Percentiles rank a stretch among this genome's conserved stretches.
Evolutionary conservation across 148 eudicot species (phyloP).

Genomic region (Rheum nobile): DNA sequence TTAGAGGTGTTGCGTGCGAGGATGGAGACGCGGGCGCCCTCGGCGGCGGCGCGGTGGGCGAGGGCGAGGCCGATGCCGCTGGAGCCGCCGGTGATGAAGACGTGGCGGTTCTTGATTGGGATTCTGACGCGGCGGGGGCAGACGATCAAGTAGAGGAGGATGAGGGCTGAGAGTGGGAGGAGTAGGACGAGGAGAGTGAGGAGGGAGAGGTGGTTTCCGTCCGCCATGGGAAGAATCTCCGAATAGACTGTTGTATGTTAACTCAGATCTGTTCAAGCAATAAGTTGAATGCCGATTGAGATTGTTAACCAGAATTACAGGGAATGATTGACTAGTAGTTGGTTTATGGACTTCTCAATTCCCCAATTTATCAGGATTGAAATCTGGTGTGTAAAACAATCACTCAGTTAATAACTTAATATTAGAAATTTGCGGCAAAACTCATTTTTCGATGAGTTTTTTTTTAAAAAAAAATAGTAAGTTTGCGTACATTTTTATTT

Average conservation of each 20-base stretch:
- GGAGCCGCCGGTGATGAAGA: slow-evolving; percentile 93
- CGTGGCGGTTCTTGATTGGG: slow-evolving; percentile 80
- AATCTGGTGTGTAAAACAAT: too few species aligned
- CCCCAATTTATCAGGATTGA: too few species aligned
- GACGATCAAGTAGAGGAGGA: slow-evolving; percentile 11
- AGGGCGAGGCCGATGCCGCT: slow-evolving; percentile 93
- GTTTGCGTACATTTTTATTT: too few species aligned
- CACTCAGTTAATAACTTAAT: too few species aligned
- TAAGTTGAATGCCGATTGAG: too few species aligned
- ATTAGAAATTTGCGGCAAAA: too few species aligned
- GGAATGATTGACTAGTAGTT: neutral
- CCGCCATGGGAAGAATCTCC: neutral
- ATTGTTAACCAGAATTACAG: too few species aligned
- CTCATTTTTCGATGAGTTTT: too few species aligned
- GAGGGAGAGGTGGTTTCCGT: neutral
- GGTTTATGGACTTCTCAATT: too few species aligned
- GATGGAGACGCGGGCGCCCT: slow-evolving; percentile 69
- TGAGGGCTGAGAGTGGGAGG: slow-evolving; percentile 7
- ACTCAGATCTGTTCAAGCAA: neutral
- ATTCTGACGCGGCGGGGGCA: slow-evolving; percentile 19
- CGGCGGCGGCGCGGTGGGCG: slow-evolving; percentile 47
- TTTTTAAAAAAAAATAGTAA: too few species aligned
- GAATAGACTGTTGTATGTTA: neutral
- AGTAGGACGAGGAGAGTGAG: slow-evolving; percentile 9
- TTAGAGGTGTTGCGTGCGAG: slow-evolving; percentile 44